Base-by-base conservation (phyloP, 805 yeast species). In the Candida alai region DNA sequence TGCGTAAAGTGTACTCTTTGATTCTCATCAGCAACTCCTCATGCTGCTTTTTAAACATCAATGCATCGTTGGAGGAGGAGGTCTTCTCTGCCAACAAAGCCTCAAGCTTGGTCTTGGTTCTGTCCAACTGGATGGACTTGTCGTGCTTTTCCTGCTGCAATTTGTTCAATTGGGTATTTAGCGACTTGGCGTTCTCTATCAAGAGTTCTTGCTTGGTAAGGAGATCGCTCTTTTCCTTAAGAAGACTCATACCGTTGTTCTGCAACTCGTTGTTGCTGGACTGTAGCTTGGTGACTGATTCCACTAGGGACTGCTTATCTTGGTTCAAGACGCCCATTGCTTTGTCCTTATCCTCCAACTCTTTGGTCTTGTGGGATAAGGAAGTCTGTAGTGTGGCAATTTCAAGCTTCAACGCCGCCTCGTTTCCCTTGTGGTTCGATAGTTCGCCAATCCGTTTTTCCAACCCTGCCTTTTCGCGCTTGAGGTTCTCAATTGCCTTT, bases 21-120 rank as follows among this genome's bases (percentile, higher is more conserved):
- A 79, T 59, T 35, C 84, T 76, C 70, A 83, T 73, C 3, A 70
- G 51, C 32, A 84, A 54, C 48, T 86, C 95, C 33, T 85, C 90
- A 39, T 79, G 74, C 51, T 84, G 87, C 43, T 76, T 80, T 47
- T 73, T 80, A 39, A 76, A 49, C 5, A 58, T 38, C 41, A 55
- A 65, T 18, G 54, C 38, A 36, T 74, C 81, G 15, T 68, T 55
- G 39, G 48, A 65, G 42, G 60, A 64, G 35, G 37, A 58, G 37
- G 52, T 49, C 35, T 52, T 54, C 11, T 68, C 70, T 21, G 47
- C 53, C 16, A 52, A 34, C 17, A 65, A 41, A 2, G 45, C 25
- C 4, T 68, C 73, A 26, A 54, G 45, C 34, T 66, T 68, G 24
- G 54, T 59, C 25, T 58, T 62, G 15, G 65, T 37, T 23, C 59